Evolutionary conservation across 345 rosid species (phyloP).

Genomic region (Hibiscus mutabilis): DNA sequence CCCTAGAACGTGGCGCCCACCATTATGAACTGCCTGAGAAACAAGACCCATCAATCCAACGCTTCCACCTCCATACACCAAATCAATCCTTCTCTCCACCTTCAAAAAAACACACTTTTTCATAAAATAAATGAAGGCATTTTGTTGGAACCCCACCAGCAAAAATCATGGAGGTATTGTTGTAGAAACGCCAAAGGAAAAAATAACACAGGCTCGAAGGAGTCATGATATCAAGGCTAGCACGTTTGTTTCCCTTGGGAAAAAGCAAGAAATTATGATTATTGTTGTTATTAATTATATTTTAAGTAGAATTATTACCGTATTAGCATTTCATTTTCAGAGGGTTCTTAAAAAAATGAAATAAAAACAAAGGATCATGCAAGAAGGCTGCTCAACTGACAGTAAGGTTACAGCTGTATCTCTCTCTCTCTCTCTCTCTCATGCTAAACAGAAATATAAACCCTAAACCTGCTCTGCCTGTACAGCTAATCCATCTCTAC

Average conservation of each 20-base stretch:
- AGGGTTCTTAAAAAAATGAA: neutral
- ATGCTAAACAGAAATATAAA: constrained; percentile 38
- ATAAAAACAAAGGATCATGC: constrained; percentile 54
- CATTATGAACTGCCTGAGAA: constrained; percentile 98
- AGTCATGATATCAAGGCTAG: constrained; percentile 43
- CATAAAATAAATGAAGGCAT: too few relatives aligned
- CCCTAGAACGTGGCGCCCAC: constrained; percentile 99
- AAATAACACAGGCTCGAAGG: constrained; percentile 21
- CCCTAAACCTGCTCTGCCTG: constrained; percentile 33
- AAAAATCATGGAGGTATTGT: too few relatives aligned
- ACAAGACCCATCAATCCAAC: constrained; percentile 98
- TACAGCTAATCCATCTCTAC: constrained; percentile 16
- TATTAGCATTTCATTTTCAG: constrained; percentile 5
- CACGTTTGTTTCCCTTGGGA: constrained; percentile 50
- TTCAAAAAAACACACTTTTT: constrained; percentile 6
- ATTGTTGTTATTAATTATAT: too few relatives aligned
- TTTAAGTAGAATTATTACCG: too few relatives aligned
- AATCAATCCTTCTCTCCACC: constrained; percentile 93
- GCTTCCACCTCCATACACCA: constrained; percentile 98
- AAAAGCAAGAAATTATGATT: constrained; percentile 9
- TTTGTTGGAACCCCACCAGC: too few relatives aligned
- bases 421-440: constrained; percentile 16
- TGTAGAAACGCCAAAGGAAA: too few relatives aligned
- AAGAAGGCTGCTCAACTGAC: constrained; percentile 89
- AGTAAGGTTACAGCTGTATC: constrained; percentile 72